phyloP scores from a whole-genome alignment of 257 asterid species.

The Nyctanthes arbortristis region DNA sequence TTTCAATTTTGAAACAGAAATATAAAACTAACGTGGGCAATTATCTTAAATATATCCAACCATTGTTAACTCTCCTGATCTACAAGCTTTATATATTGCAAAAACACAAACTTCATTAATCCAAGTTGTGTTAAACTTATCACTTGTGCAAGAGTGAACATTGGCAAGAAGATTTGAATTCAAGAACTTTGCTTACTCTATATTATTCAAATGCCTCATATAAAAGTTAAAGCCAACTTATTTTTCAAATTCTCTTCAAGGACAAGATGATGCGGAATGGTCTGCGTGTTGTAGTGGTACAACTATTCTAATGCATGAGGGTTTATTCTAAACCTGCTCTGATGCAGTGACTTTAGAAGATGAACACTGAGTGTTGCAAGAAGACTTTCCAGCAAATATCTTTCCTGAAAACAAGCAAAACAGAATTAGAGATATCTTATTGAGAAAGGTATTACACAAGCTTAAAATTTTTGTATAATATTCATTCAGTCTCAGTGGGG shows the following conservation, averaged over 20 bases:
- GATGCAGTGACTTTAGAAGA: conserved; percentile 46
- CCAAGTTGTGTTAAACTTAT: background rate
- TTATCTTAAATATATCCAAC: background rate
- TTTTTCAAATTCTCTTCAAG: background rate
- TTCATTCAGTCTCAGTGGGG: background rate
- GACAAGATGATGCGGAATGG: background rate
- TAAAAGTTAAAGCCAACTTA: background rate
- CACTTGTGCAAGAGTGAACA: background rate
- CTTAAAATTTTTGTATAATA: background rate
- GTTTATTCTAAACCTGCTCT: conserved; percentile 41
- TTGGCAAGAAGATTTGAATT: background rate
- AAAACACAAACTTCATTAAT: background rate
- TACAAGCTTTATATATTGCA: background rate
- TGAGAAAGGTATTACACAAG: conserved; percentile 12
- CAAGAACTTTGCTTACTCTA: background rate
- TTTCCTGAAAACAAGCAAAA: conserved; percentile 56
- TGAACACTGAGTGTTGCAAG: conserved; percentile 43
- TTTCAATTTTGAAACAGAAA: no score
- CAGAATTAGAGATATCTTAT: conserved; percentile 19
- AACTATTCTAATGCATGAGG: background rate
- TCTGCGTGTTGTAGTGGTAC: background rate
- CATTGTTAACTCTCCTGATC: background rate
- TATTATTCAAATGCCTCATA: background rate
- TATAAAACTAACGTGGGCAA: no score
- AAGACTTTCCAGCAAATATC: conserved; percentile 50